phyloP scores from a whole-genome alignment of 306 rosid genomes.

The Rosa chinensis region DNA sequence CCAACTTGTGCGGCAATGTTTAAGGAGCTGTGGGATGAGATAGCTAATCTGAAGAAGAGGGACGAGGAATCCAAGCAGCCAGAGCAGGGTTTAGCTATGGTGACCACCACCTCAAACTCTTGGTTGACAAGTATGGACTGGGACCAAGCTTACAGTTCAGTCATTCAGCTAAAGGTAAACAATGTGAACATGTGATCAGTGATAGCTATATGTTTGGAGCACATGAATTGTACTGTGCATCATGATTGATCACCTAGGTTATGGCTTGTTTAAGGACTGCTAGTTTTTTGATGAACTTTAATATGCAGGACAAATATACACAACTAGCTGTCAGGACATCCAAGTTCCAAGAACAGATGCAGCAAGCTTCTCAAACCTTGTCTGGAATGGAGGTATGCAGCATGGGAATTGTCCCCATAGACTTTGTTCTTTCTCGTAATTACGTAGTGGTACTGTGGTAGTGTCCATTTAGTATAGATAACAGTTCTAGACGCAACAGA shows the following conservation, averaged over 20 bases:
- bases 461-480: neutral
- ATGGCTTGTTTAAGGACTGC: neutral
- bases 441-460: no score
- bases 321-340: conserved; percentile 48
- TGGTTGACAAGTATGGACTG: conserved; percentile 31
- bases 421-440: neutral
- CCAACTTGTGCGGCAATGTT: conserved; percentile 49
- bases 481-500: neutral
- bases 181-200: neutral
- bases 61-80: conserved; percentile 40
- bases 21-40: conserved; percentile 56
- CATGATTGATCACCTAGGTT: neutral
- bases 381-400: conserved; percentile 60
- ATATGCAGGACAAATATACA: conserved; percentile 47
- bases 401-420: neutral
- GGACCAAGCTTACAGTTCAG: conserved; percentile 37
- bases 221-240: neutral
- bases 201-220: neutral
- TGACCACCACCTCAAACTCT: conserved; percentile 38
- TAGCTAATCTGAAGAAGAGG: conserved; percentile 57
- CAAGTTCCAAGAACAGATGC: conserved; percentile 56
- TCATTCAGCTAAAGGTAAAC: conserved; percentile 53
- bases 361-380: conserved; percentile 48
- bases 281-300: neutral
- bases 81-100: conserved; percentile 37